phyloP scores from a whole-genome alignment of 345 rosid genomes.

The Melastoma malabathricum region DNA sequence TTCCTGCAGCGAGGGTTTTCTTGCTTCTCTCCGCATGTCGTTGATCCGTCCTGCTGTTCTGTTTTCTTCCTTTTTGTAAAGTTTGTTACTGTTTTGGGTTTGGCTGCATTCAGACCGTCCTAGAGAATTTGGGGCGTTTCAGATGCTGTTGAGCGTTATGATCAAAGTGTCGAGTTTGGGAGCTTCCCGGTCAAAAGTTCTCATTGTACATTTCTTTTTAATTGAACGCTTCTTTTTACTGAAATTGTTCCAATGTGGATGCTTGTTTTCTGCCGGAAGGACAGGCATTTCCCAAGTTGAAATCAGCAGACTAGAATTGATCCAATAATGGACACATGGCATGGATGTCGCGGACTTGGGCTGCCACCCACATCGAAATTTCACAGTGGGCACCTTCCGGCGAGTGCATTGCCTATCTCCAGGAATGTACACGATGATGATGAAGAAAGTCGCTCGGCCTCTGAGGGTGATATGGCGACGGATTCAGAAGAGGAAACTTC shows the following conservation, averaged over 20 bases:
- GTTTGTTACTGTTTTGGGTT: no score
- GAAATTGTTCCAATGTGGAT: constrained; percentile 1
- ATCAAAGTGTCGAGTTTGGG: no score
- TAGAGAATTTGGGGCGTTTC: no score
- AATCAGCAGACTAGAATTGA: constrained; percentile 24
- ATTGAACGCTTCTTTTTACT: not conserved
- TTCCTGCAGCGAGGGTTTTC: not conserved
- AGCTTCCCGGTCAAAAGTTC: no score
- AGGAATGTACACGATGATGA: constrained; percentile 19
- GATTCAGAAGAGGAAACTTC: constrained; percentile 59
- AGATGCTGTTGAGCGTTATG: no score
- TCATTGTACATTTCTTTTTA: not conserved
- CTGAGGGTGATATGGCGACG: constrained; percentile 46
- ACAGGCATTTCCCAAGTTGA: constrained; percentile 19
- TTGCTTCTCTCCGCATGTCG: not conserved
- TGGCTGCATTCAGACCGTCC: no score
- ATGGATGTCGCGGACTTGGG: constrained; percentile 19
- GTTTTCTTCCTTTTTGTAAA: no score
- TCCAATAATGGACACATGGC: constrained; percentile 20
- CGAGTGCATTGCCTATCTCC: constrained; percentile 35
- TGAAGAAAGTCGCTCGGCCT: constrained; percentile 31
- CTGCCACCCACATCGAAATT: constrained; percentile 49
- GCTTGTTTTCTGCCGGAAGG: constrained; percentile 18
- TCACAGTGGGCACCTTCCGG: constrained; percentile 45
- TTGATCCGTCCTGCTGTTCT: not conserved